Evolutionary conservation across 352 stramenopile genomes (phyloP).

Genomic region (Phytopythium montanum): DNA sequence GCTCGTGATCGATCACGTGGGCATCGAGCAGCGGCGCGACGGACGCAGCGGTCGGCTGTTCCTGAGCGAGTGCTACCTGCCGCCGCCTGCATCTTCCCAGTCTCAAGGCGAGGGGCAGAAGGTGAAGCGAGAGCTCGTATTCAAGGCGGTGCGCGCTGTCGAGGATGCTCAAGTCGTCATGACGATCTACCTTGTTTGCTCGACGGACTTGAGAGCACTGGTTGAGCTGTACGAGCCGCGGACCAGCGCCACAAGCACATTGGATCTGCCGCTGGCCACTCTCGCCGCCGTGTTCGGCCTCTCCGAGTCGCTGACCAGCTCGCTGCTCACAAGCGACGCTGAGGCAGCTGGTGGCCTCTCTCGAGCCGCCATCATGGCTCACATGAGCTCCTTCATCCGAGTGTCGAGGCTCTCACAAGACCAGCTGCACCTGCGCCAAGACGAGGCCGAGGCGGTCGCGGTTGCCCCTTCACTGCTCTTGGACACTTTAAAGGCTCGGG

Average conservation of each 20-base stretch:
- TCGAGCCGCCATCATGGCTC: constrained; percentile 21
- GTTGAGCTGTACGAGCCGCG: constrained; percentile 11
- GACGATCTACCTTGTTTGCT: constrained; percentile 17
- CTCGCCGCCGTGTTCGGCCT: constrained; percentile 15
- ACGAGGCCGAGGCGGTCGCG: constrained; percentile 2
- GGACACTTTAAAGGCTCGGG: constrained; percentile 10
- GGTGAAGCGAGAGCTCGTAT: constrained; percentile 16
- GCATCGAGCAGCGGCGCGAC: constrained; percentile 49
- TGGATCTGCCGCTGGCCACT: constrained; percentile 12
- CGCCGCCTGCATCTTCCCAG: not conserved
- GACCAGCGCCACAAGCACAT: not conserved
- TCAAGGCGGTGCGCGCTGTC: constrained; percentile 48
- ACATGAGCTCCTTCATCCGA: constrained; percentile 40
- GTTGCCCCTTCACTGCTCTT: constrained; percentile 14
- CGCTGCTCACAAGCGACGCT: not conserved
- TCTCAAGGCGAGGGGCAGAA: not conserved
- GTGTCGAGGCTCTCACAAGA: constrained; percentile 6
- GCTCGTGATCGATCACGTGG: constrained; percentile 46
- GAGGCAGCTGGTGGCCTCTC: not conserved
- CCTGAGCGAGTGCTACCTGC: constrained; percentile 35
- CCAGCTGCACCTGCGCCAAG: constrained; percentile 6
- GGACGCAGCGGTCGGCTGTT: constrained; percentile 41
- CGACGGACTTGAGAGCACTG: not conserved
- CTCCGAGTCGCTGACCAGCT: not conserved
- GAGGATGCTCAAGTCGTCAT: constrained; percentile 33